Conservation (phyloP, 495 filamentous ascomycete genomes). For the Chlorociboria aeruginascens region DNA sequence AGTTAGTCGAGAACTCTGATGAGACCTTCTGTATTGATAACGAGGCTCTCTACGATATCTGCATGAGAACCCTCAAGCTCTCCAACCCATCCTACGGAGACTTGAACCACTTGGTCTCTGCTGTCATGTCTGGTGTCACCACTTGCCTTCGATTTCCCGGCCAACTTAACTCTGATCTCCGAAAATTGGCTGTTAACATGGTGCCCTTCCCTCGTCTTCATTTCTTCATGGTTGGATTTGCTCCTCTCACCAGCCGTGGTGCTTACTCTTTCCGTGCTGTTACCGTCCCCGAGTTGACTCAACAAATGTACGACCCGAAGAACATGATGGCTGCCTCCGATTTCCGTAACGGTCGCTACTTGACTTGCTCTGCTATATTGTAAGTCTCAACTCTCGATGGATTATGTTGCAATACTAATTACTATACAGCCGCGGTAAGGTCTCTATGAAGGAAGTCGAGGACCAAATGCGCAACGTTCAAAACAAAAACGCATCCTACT, state of each 20-base stretch:
- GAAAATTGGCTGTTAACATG: constrained; percentile 99
- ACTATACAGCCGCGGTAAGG: constrained; percentile 69
- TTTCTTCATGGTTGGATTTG: constrained; percentile 99
- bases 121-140: constrained; percentile 99
- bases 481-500: constrained; percentile 99
- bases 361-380: constrained; percentile 99
- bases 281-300: constrained; percentile 94
- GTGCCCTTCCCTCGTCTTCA: constrained; percentile 99
- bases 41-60: constrained; percentile 99
- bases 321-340: constrained; percentile 99
- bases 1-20: constrained; percentile 99
- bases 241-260: constrained; percentile 93
- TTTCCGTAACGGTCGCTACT: constrained; percentile 99
- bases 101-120: constrained; percentile 98
- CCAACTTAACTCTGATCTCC: constrained; percentile 99
- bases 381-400: constrained; percentile 16
- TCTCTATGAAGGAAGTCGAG: constrained; percentile 99
- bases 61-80: constrained; percentile 99
- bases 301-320: constrained; percentile 99
- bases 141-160: constrained; percentile 98
- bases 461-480: constrained; percentile 99
- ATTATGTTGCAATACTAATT: constrained; percentile 32
- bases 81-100: constrained; percentile 97
- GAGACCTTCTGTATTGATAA: constrained; percentile 99
- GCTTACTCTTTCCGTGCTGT: constrained; percentile 93